Base-by-base conservation (phyloP, 257 asterid genomes). In the Capsicum chinense region DNA sequence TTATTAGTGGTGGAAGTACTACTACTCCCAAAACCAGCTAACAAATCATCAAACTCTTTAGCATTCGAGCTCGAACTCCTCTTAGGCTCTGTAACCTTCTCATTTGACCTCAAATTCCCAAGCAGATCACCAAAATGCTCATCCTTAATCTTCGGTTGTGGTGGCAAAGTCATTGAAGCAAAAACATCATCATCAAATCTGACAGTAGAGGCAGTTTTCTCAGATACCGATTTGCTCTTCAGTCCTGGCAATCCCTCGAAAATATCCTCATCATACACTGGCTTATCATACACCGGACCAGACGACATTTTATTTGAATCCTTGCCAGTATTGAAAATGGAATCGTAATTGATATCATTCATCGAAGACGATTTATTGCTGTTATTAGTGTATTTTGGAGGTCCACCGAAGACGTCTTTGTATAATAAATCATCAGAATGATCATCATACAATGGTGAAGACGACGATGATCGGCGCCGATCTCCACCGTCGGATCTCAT, bases 221-320 rank as follows among this genome's bases (percentile, higher is more conserved):
- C 50, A 15, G 64, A 59, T 58, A 86, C 87, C 14, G 95, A 81
- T 87, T 93, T 97, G 89, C 88, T 92, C 88, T 93, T 97, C 90
- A 97, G 8, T 85, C 99, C 99, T 3, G 99, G 97, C 89, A 97
- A 87, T 57, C 99, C 99, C 79, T 92, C 94, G 71, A 97, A 97
- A 64, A 97, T 92, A 89, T 97, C 99, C 50, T 97, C 99, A 15
- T 97, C 99, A 21, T 97, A 97, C 60, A 95, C 93, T 42, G 99
- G 99, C 88, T 93, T 95, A 88, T 97, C 99, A 78, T 93, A 97
- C 87, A 94, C 99, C 11, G 98, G 99, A 69, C 82, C 62, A 33
- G 97, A 83, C 2, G 97, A 87, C 14, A 88, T 54, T 13, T 82
- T 88, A 59, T 91, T 90, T 3, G 90, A 88, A 81, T 74, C 56